Conservation (phyloP, 768 basidiomycete genomes). For the Xanthoconium stramineum region DNA sequence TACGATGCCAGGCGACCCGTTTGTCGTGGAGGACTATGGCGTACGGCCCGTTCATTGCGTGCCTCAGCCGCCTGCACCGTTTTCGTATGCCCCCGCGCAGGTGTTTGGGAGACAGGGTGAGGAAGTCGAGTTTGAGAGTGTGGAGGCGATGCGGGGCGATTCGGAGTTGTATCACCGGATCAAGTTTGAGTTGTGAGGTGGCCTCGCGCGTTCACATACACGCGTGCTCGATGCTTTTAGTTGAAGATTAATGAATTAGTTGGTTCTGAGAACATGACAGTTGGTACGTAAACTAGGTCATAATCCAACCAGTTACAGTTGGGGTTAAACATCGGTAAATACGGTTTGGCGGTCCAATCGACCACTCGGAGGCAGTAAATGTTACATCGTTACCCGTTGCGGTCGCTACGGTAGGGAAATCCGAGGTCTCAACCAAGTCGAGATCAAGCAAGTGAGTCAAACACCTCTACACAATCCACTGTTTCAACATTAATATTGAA, state of each 20-base stretch:
- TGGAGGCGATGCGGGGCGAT: conserved; percentile 39
- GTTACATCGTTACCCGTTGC: no score
- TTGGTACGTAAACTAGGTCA: not conserved
- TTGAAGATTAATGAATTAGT: no score
- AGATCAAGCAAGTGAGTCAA: no score
- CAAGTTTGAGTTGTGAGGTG: conserved; percentile 27
- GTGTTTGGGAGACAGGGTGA: conserved; percentile 36
- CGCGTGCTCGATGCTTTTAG: no score
- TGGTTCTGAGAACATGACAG: no score
- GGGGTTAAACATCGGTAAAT: no score
- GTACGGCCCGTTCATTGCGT: conserved; percentile 42
- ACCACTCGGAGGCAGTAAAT: no score
- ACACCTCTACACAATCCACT: not conserved
- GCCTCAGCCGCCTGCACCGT: conserved; percentile 35
- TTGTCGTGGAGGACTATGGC: conserved; percentile 49
- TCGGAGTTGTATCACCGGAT: conserved; percentile 41
- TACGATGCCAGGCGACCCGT: conserved; percentile 35
- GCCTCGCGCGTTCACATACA: no score
- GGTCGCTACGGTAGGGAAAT: no score
- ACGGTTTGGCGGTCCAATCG: not conserved
- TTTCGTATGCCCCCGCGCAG: conserved; percentile 36
- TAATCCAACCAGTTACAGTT: no score
- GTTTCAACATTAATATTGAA: no score
- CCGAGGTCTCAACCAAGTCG: no score
- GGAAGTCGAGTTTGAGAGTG: conserved; percentile 22